phyloP scores from a whole-genome alignment of 1,284 basidiomycete genomes.

The Ceratobasidium sp. region DNA sequence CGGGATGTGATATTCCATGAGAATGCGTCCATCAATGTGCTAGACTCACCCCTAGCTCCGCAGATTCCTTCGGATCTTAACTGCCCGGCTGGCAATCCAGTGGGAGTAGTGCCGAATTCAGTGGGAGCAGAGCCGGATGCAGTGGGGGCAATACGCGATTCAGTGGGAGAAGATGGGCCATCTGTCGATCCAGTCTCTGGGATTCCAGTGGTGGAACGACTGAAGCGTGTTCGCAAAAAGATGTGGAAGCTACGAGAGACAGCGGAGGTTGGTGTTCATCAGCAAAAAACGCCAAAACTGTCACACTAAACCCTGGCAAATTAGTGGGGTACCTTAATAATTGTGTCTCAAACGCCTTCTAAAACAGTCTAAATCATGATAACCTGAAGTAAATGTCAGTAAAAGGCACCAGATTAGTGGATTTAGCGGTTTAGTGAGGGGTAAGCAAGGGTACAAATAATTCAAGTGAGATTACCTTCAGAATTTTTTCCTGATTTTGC shows the following conservation, averaged over 20 bases:
- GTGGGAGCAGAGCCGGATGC: neutral
- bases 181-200: neutral
- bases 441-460: too few species aligned
- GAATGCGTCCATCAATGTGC: neutral
- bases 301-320: too few species aligned
- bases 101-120: neutral
- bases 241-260: conserved; percentile 17
- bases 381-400: too few species aligned
- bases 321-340: too few species aligned
- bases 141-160: conserved; percentile 11
- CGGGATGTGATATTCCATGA: conserved; percentile 46
- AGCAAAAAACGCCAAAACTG: too few species aligned
- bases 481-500: neutral
- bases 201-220: neutral
- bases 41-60: neutral
- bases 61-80: neutral
- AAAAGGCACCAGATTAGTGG: too few species aligned
- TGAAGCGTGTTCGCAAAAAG: neutral
- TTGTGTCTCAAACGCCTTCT: too few species aligned
- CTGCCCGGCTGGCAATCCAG: neutral
- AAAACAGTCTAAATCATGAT: too few species aligned
- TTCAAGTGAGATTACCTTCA: too few species aligned
- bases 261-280: neutral
- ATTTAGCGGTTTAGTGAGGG: too few species aligned
- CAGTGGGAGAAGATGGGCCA: conserved; percentile 1